Base-by-base conservation (phyloP, 23 red algal species). In the Chondrus crispus region DNA sequence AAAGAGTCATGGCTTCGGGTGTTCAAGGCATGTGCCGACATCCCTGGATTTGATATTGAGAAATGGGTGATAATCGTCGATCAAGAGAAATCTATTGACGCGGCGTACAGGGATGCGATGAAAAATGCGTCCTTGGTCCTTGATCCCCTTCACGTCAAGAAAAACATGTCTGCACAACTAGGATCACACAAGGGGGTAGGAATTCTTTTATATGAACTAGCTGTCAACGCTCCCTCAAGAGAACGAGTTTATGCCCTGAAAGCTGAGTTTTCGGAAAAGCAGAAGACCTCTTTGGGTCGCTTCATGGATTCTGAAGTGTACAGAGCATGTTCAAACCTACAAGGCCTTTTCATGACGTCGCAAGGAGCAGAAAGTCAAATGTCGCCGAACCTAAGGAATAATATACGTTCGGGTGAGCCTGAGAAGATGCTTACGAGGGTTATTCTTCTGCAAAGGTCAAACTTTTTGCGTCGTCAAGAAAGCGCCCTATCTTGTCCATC, bases 391-490 rank as follows among this genome's bases (percentile, higher is more conserved):
- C 41, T 89, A 8, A 16, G 73, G 19, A 74, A 89, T 68, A 33
- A 77, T 5, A 89, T 78, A 12, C 68, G 85, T 3, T 77, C 85
- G 9, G 52, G 76, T 2, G 70, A 89, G 85, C 85, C 85, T 4
- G 69, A 75, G 40, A 89, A 89, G 70, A 89, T 89, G 85, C 32
- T 89, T 18, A 1, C 33, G n/a, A 53, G 71, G 51, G 85, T 89
- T 4, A 50, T 89, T 33, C 38, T 32, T 66, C 41, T 62, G 12
- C 85, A 80, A 38, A 6, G 68, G 5, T 9, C 47, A 53, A 70
- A 68, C 12, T 77, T 78, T 77, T 42, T 78, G 29, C 66, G 2
- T 7, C 69, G 42, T 2, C 20, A 89, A 63, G n/a, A 47, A 16
- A 50, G 36, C 4, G 42, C 51, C 13, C 20, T 33, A 16, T 33